Evolutionary conservation across 306 rosid genomes (phyloP).

Genomic region (Alnus rubra): DNA sequence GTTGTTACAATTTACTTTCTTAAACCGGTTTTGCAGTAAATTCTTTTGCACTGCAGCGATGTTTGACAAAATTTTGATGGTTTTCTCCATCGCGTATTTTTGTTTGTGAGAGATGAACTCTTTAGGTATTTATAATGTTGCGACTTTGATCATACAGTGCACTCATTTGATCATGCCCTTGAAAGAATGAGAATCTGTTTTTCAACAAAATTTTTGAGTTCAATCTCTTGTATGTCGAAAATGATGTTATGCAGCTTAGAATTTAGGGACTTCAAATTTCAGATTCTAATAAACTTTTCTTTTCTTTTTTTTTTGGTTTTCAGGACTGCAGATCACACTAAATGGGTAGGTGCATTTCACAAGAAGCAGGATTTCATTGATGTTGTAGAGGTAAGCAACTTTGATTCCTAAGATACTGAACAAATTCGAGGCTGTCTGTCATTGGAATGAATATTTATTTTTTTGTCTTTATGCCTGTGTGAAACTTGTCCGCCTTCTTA

Average conservation of each 20-base stretch:
- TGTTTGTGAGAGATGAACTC: neutral
- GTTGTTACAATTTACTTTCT: neutral
- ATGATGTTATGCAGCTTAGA: neutral
- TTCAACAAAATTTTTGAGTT: neutral
- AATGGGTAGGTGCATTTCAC: slow-evolving; percentile 59
- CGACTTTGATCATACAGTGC: neutral
- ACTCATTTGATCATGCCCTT: neutral
- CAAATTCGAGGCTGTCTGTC: neutral
- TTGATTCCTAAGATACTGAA: slow-evolving; percentile 20
- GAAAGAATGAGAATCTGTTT: neutral
- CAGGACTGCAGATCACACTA: slow-evolving; percentile 60
- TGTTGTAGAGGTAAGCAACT: slow-evolving; percentile 49
- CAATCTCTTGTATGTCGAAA: neutral
- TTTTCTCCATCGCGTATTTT: neutral
- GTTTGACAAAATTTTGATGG: neutral
- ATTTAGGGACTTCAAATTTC: neutral
- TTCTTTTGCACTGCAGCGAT: neutral
- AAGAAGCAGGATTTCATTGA: slow-evolving; percentile 54
- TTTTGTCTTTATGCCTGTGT: neutral
- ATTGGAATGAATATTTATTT: neutral
- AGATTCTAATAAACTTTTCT: neutral
- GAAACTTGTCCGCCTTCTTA: neutral
- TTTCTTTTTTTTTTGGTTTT: neutral
- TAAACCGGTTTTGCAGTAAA: neutral
- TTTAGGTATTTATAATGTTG: neutral